Evolutionary conservation across 805 yeast genomes (phyloP).

Genomic region (Candida oleophila): DNA sequence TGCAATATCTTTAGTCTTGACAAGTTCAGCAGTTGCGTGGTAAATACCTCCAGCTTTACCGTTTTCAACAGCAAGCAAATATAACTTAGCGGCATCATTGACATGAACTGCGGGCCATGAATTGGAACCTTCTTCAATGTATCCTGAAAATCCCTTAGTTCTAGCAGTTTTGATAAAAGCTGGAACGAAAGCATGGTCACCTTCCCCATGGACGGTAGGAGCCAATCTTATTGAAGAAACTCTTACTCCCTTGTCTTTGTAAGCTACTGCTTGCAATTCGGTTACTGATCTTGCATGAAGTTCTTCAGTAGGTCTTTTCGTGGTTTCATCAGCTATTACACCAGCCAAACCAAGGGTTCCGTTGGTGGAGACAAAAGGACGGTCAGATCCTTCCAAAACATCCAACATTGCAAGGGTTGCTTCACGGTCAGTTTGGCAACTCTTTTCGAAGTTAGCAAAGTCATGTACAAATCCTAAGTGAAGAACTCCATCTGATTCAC

Average conservation of each 20-base stretch:
- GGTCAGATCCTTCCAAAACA: constrained; percentile 25
- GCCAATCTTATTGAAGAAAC: constrained; percentile 25
- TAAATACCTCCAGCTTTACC: constrained; percentile 8
- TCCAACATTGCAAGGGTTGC: constrained; percentile 27
- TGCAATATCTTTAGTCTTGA: constrained; percentile 24
- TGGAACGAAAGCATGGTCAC: constrained; percentile 24
- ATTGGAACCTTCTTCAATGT: constrained; percentile 33
- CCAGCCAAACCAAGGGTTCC: constrained; percentile 16
- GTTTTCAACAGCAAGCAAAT: constrained; percentile 10
- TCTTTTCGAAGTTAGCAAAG: constrained; percentile 16
- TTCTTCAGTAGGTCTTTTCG: too few relatives aligned
- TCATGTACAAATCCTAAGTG: constrained; percentile 38
- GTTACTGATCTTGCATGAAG: not conserved
- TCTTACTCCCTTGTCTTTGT: constrained; percentile 19
- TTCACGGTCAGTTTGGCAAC: constrained; percentile 18
- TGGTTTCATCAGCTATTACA: not conserved
- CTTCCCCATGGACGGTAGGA: constrained; percentile 33
- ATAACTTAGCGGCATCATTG: constrained; percentile 31
- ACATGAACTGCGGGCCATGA: constrained; percentile 31
- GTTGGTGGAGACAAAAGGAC: constrained; percentile 22
- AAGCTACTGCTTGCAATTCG: constrained; percentile 13
- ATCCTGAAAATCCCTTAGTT: constrained; percentile 27
- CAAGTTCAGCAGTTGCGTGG: constrained; percentile 16
- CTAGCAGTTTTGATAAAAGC: constrained; percentile 24
- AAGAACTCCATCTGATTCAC: constrained; percentile 32